Percentiles rank a stretch among this genome's conserved stretches.
Conservation (phyloP, 306 rosid genomes). For the Quercus engelmannii region DNA sequence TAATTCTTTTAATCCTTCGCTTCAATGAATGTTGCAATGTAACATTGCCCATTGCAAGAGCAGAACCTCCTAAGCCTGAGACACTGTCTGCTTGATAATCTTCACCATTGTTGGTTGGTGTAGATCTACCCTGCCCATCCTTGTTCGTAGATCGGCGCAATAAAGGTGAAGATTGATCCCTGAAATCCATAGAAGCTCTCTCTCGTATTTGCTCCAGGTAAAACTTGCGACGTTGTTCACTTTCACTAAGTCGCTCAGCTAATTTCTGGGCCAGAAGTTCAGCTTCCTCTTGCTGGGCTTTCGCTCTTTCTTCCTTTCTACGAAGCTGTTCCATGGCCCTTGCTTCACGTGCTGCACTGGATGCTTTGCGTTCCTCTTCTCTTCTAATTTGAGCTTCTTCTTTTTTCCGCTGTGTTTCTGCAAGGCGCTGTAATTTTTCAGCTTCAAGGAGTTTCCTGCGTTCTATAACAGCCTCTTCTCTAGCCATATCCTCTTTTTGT, state of each 20-base stretch:
- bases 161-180: slow-evolving; percentile 95
- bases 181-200: slow-evolving; percentile 93
- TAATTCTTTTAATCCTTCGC: slow-evolving; percentile 88
- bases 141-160: slow-evolving; percentile 64
- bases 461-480: slow-evolving; percentile 97
- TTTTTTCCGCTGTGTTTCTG: slow-evolving; percentile 92
- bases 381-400: slow-evolving; percentile 97
- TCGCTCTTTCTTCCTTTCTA: slow-evolving; percentile 95
- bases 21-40: slow-evolving; percentile 73
- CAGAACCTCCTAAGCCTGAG: slow-evolving; percentile 49
- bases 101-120: slow-evolving; percentile 51
- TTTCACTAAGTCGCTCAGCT: slow-evolving; percentile 95
- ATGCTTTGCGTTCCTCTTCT: slow-evolving; percentile 98
- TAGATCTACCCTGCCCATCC: slow-evolving; percentile 72
- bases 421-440: slow-evolving; percentile 95
- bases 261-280: slow-evolving; percentile 96
- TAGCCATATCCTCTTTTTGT: slow-evolving; percentile 95
- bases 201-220: slow-evolving; percentile 96
- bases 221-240: slow-evolving; percentile 93
- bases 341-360: slow-evolving; percentile 98
- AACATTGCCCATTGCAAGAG: slow-evolving; percentile 53
- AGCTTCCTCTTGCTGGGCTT: slow-evolving; percentile 98
- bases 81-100: slow-evolving; percentile 61
- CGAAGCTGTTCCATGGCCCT: slow-evolving; percentile 92
- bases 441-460: slow-evolving; percentile 93